Evolutionary conservation across 208 protist genomes (phyloP), one percentile per base, ranked within the genome.

Genomic region (Leptomonas seymouri): DNA sequence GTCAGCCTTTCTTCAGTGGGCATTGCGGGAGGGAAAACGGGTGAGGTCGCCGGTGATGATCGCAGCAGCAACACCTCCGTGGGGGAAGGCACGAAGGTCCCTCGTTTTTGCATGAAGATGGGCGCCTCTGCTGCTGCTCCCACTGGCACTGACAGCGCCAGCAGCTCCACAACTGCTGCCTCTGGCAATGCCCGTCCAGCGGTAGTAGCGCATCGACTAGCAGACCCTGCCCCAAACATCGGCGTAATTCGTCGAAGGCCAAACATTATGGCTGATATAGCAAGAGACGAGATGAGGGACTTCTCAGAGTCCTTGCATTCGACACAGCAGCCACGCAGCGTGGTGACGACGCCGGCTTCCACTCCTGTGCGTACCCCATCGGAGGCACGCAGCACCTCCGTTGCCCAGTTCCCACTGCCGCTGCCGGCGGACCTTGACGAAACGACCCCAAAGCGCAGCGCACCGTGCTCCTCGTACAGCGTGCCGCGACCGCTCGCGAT

Each of bases 161-260:
- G n/a, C n/a, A n/a, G 21, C 21, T 16, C 7, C 41, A 31, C 6
- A n/a, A 7, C 42, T 5, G 9, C 58, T 15, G 41, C 56, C 9
- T 30, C 56, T 1, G 39, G 23, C 11, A 16, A 46, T 0, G 8
- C 46, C 12, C 18, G 23, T 0, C 2, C 46, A 4, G 3, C 31
- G 3, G 27, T 48, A 11, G 30, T 36, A 15, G 9, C 34, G 44
- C 61, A 48, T 12, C 48, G 61, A 9, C 30, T 34, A 0, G 28
- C 61, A 0, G 61, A 67, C 25, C 61, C 61, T 0, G 49, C 61
- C 16, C 61, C 61, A 3, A 67, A 46, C 15, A 67, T 67, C 25
- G 61, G 61, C 1, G 4, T 6, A 2, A 16, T 51, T 0, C 61
- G 61, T 0, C 61, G 48, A 16, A 67, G 57, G 34, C 1, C 61